Evolutionary conservation across 352 stramenopile genomes (phyloP).

Genomic region (Pythium insidiosum): DNA sequence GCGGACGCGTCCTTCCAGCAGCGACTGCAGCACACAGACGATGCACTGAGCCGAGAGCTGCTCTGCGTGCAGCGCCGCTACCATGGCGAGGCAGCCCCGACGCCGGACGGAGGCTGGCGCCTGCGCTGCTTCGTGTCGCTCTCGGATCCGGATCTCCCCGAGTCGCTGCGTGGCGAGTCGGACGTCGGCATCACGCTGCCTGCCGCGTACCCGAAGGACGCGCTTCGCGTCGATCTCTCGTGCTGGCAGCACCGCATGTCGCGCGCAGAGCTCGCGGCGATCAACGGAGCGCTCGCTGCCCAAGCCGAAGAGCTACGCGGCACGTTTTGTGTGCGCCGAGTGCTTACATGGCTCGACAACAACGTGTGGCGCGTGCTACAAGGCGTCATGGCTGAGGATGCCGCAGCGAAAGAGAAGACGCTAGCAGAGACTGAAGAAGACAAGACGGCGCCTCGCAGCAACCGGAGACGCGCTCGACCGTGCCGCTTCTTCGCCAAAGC

Average conservation of each 20-base stretch:
- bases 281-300: constrained; percentile 27
- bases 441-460: not conserved
- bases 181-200: constrained; percentile 49
- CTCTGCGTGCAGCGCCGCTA: constrained; percentile 61
- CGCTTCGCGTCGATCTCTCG: constrained; percentile 36
- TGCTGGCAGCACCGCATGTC: constrained; percentile 43
- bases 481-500: too few relatives aligned
- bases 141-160: constrained; percentile 51
- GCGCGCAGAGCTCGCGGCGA: constrained; percentile 17
- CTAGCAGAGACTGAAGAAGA: not conserved
- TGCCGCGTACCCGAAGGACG: constrained; percentile 33
- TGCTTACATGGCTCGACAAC: constrained; percentile 84
- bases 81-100: constrained; percentile 23
- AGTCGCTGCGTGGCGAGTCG: constrained; percentile 42
- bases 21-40: constrained; percentile 9
- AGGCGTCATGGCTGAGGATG: not conserved
- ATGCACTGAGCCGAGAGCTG: constrained; percentile 36
- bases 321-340: constrained; percentile 45
- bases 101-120: constrained; percentile 4
- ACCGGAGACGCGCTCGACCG: too few relatives aligned
- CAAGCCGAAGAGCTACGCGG: constrained; percentile 33
- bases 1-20: constrained; percentile 3
- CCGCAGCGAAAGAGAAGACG: too few relatives aligned
- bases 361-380: constrained; percentile 44
- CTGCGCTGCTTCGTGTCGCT: constrained; percentile 45